Evolutionary conservation across 164 flowering plant species (phyloP).

Genomic region (Chloranthus sessilifolius): DNA sequence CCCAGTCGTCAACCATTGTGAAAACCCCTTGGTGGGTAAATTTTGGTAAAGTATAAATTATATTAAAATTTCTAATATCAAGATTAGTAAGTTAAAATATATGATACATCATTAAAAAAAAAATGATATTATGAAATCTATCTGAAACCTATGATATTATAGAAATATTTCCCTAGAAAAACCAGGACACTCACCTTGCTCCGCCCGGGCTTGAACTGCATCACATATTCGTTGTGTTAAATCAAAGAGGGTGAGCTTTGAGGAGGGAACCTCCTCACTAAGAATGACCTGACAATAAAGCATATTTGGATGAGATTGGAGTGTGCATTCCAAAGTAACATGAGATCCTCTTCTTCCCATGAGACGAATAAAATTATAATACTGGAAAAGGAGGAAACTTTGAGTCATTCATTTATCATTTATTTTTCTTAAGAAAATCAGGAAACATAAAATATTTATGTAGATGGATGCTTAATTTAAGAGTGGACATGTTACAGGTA

Average conservation of each 20-base stretch:
- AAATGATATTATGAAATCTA: too few species aligned
- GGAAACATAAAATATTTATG: too few species aligned
- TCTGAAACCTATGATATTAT: not conserved
- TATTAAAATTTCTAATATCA: too few species aligned
- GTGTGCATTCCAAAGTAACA: slow-evolving; percentile 21
- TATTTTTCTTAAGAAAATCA: too few species aligned
- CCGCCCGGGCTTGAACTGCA: slow-evolving; percentile 25
- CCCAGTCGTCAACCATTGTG: too few species aligned
- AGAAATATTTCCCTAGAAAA: not conserved
- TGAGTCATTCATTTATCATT: too few species aligned
- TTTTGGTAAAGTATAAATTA: too few species aligned
- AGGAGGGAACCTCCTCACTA: slow-evolving; percentile 20
- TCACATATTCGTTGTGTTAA: slow-evolving; percentile 21
- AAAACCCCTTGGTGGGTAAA: slow-evolving; percentile 19
- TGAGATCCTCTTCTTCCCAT: slow-evolving; percentile 26
- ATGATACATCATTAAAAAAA: too few species aligned
- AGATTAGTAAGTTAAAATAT: too few species aligned
- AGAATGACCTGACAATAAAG: slow-evolving; percentile 18
- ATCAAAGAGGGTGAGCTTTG: slow-evolving; percentile 22
- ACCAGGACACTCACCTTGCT: slow-evolving; percentile 11
- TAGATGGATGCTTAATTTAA: too few species aligned
- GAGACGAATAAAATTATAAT: slow-evolving; percentile 23
- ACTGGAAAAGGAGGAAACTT: slow-evolving; percentile 10
- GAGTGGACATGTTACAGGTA: too few species aligned
- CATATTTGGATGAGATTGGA: slow-evolving; percentile 23